Evolutionary conservation across 2,329 filamentous ascomycete species (phyloP).

Genomic region (Ceratocystis smalleyi): DNA sequence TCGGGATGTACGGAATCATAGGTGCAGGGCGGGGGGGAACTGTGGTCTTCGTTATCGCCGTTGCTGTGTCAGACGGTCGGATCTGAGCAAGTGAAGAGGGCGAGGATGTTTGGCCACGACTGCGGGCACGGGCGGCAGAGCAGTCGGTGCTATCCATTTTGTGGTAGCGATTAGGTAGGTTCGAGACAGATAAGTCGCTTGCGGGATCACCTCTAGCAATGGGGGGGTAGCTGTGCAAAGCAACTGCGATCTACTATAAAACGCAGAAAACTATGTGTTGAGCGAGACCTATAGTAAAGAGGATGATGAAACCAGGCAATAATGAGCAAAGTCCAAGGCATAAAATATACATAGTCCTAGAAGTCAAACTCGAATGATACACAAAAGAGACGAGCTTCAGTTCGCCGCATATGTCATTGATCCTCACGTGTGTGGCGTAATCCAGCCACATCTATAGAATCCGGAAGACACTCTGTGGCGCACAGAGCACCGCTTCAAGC

Average conservation of each 20-base stretch:
- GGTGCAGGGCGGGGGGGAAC: neutral
- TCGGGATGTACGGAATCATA: conserved; percentile 49
- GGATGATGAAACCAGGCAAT: neutral
- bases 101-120: neutral
- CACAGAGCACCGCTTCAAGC: neutral
- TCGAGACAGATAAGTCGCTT: neutral
- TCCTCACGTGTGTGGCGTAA: neutral
- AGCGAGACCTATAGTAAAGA: neutral
- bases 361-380: neutral
- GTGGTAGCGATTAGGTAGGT: neutral
- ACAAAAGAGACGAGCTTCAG: neutral
- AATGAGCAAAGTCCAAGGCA: neutral
- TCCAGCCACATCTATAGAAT: neutral
- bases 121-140: neutral
- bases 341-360: neutral
- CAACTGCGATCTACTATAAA: neutral
- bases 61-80: too few species aligned
- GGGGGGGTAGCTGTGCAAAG: neutral
- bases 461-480: neutral
- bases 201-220: neutral
- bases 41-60: neutral
- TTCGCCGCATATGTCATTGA: conserved; percentile 1
- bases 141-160: neutral
- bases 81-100: neutral
- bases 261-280: neutral